A percentile compares a stretch with the other conserved stretches of the same genome.
Evolutionary conservation across 2,329 filamentous ascomycete species (phyloP).

Genomic region (Penicillium olsonii): DNA sequence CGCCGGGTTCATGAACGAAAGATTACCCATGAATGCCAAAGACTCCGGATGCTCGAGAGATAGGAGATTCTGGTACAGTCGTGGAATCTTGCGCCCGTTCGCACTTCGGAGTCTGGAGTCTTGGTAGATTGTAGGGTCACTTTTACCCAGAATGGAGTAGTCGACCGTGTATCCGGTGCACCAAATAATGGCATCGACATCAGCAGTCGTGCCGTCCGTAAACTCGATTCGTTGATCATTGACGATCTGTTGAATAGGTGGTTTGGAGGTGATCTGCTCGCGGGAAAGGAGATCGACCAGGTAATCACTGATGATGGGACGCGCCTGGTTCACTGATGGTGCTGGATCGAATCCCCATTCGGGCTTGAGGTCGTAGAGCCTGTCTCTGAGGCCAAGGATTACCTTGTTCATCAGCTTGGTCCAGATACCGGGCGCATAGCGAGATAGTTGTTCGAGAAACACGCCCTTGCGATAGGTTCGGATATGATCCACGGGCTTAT

Average conservation of each 20-base stretch:
- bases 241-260: background rate
- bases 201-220: constrained; percentile 30
- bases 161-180: constrained; percentile 39
- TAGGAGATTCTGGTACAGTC: constrained; percentile 36
- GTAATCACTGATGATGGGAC: constrained; percentile 9
- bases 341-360: background rate
- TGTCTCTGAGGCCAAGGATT: background rate
- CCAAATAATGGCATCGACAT: constrained; percentile 38
- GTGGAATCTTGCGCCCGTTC: constrained; percentile 16
- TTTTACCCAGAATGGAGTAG: constrained; percentile 26
- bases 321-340: constrained; percentile 5
- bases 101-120: background rate
- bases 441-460: background rate
- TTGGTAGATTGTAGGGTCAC: constrained; percentile 26
- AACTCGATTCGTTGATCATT: background rate
- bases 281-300: background rate
- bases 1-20: constrained; percentile 22
- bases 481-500: constrained; percentile 17
- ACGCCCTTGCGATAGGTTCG: background rate
- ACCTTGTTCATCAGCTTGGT: constrained; percentile 14
- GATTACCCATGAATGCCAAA: constrained; percentile 33
- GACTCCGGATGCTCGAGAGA: constrained; percentile 29
- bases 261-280: background rate
- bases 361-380: background rate
- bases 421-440: constrained; percentile 19